These are phyloP conservation scores for Barnettozyma sucrosica DNA, from an alignment of 805 yeast genomes.

Conservation along the genomic window DNA sequence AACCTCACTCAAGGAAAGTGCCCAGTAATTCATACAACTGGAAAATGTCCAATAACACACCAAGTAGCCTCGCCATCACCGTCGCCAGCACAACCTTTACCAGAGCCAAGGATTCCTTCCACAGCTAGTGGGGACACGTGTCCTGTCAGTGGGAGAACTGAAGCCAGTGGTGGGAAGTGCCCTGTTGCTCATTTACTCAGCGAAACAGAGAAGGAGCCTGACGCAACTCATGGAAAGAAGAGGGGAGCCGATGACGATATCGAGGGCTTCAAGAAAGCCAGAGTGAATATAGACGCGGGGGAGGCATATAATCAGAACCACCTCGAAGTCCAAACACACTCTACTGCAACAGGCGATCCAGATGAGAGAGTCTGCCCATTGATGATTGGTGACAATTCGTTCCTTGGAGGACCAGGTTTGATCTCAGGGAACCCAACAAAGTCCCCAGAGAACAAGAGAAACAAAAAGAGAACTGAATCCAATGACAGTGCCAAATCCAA, in stretches of 20 bases:
- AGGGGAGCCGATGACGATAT: neutral
- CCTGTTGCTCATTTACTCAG: slow-evolving; percentile 21
- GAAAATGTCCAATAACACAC: slow-evolving; percentile 27
- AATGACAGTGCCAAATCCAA: slow-evolving; percentile 7
- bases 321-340: neutral
- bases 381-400: slow-evolving; percentile 38
- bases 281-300: neutral
- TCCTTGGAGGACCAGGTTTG: slow-evolving; percentile 8
- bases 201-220: neutral
- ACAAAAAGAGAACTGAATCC: slow-evolving; percentile 16
- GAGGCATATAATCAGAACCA: neutral
- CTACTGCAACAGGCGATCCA: slow-evolving; percentile 1
- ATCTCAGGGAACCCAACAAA: neutral
- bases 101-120: neutral
- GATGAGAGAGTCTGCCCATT: slow-evolving; percentile 39
- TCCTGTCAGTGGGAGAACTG: slow-evolving; percentile 19
- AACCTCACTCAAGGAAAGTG: slow-evolving; percentile 20
- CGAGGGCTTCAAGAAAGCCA: neutral
- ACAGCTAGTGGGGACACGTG: slow-evolving; percentile 5
- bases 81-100: neutral
- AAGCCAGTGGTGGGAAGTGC: slow-evolving; percentile 13
- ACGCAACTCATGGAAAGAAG: neutral
- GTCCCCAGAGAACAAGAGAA: slow-evolving; percentile 8
- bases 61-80: slow-evolving; percentile 2
- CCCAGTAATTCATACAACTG: slow-evolving; percentile 22